These are phyloP conservation scores for Colletotrichum liriopes DNA, from an alignment of 2,329 filamentous ascomycete genomes.

Conservation along the genomic window DNA sequence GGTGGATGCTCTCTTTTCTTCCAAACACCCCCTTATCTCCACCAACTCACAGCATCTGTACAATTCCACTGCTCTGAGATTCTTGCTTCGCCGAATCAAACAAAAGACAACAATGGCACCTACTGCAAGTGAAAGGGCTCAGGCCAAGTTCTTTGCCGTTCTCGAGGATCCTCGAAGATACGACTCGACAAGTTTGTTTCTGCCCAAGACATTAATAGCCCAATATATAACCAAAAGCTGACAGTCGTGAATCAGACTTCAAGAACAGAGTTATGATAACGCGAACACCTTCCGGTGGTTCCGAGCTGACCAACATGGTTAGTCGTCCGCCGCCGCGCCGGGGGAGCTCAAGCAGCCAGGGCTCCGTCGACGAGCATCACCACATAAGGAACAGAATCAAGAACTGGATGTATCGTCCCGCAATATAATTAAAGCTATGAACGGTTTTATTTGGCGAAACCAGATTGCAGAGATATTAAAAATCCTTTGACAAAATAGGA, in stretches of 20 bases:
- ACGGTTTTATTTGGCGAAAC: not conserved
- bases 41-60: not conserved
- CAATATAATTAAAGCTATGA: not conserved
- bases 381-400: conserved; percentile 32
- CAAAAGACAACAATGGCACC: conserved; percentile 24
- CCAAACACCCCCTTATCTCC: not conserved
- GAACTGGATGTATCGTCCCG: conserved; percentile 29
- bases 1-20: not conserved
- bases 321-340: conserved; percentile 18
- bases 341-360: conserved; percentile 33
- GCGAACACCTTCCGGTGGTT: conserved; percentile 34
- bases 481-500: not conserved
- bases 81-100: not conserved
- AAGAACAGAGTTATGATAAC: conserved; percentile 37
- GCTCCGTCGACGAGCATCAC: conserved; percentile 19
- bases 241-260: conserved; percentile 12
- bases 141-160: conserved; percentile 37
- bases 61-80: not conserved
- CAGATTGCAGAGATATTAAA: not conserved
- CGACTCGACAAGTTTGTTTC: conserved; percentile 24
- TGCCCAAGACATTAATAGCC: not conserved
- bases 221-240: not conserved
- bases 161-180: conserved; percentile 36
- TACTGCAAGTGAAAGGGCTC: conserved; percentile 23
- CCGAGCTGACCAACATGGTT: conserved; percentile 32